Evolutionary conservation across 2,329 filamentous ascomycete species (phyloP).

Genomic region (Hypoxylon sp.): DNA sequence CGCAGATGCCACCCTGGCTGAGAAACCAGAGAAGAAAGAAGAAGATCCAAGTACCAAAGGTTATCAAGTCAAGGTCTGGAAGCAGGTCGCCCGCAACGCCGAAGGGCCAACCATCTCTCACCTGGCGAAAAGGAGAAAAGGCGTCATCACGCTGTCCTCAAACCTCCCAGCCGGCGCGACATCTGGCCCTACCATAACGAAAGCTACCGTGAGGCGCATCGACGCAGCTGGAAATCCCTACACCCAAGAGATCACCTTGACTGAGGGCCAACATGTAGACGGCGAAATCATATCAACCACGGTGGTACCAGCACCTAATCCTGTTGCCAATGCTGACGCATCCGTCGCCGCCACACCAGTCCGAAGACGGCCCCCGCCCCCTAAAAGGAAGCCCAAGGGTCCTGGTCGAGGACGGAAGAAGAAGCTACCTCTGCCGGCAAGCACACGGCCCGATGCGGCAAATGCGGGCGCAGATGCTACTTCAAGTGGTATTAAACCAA

Average conservation of each 20-base stretch:
- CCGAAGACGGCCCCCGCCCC: slow-evolving; percentile 79
- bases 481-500: slow-evolving; percentile 58
- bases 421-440: slow-evolving; percentile 66
- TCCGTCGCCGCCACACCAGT: slow-evolving; percentile 62
- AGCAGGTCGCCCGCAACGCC: slow-evolving; percentile 71
- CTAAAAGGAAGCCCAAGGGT: slow-evolving; percentile 85
- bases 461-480: slow-evolving; percentile 58
- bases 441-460: slow-evolving; percentile 54
- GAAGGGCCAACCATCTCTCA: slow-evolving; percentile 68
- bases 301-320: slow-evolving; percentile 66
- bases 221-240: slow-evolving; percentile 86
- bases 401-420: slow-evolving; percentile 85
- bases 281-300: slow-evolving; percentile 82
- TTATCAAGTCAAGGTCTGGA: slow-evolving; percentile 73
- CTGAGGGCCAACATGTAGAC: slow-evolving; percentile 83
- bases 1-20: slow-evolving; percentile 60
- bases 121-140: slow-evolving; percentile 74
- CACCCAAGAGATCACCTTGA: slow-evolving; percentile 85
- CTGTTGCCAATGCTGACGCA: slow-evolving; percentile 70
- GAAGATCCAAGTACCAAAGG: slow-evolving; percentile 70
- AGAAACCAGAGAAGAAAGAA: slow-evolving; percentile 74
- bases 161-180: slow-evolving; percentile 64
- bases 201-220: slow-evolving; percentile 83
- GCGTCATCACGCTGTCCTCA: slow-evolving; percentile 70
- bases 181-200: slow-evolving; percentile 74